Evolutionary conservation across 345 rosid species (phyloP).

Genomic region (Mercurialis annua): DNA sequence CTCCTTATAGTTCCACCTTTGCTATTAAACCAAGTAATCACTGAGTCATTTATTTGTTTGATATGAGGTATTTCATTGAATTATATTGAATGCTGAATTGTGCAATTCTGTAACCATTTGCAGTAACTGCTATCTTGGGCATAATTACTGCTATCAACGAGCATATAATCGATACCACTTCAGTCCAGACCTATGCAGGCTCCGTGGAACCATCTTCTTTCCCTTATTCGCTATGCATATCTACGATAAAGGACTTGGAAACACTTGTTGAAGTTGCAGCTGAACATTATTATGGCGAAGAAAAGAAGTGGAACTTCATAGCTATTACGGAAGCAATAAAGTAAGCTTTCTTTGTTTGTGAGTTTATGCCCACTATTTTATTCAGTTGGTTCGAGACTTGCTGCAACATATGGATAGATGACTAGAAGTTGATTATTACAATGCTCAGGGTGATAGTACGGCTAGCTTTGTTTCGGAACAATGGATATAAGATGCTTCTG

Average conservation of each 20-base stretch:
- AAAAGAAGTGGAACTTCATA: slow-evolving; percentile 83
- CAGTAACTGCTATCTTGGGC: slow-evolving; percentile 83
- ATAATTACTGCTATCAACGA: slow-evolving; percentile 78
- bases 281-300: slow-evolving; percentile 69
- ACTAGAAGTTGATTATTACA: slow-evolving; percentile 18
- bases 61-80: too few relatives aligned
- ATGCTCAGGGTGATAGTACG: slow-evolving; percentile 60
- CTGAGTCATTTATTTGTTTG: not conserved
- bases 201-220: slow-evolving; percentile 42
- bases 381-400: not conserved
- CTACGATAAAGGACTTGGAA: slow-evolving; percentile 79
- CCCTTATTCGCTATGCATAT: slow-evolving; percentile 70
- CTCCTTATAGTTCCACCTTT: not conserved
- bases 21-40: not conserved
- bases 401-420: not conserved
- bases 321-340: slow-evolving; percentile 75
- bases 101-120: slow-evolving; percentile 34
- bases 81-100: slow-evolving; percentile 9
- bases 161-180: slow-evolving; percentile 72
- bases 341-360: slow-evolving; percentile 39
- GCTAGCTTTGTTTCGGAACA: slow-evolving; percentile 60
- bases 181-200: slow-evolving; percentile 36
- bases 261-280: slow-evolving; percentile 87
- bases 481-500: slow-evolving; percentile 91
- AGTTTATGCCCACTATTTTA: not conserved